Evolutionary conservation across 352 stramenopile genomes (phyloP).

Genomic region (Globisporangium lucens): DNA sequence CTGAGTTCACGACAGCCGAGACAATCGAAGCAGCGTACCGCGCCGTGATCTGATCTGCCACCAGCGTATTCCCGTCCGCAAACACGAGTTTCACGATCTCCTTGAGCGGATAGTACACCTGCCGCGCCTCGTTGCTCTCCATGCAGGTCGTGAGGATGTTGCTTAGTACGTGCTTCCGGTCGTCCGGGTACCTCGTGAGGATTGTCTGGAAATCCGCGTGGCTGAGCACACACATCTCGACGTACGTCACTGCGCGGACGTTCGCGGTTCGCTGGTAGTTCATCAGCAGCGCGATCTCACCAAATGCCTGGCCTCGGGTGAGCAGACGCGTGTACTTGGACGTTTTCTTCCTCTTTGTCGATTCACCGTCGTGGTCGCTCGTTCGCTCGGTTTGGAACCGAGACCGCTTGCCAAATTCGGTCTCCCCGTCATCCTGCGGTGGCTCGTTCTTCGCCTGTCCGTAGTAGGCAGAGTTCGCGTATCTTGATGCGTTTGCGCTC

Average conservation of each 20-base stretch:
- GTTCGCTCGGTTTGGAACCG: background rate
- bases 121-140: slow-evolving; percentile 19
- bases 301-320: background rate
- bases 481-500: background rate
- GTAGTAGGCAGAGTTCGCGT: slow-evolving; percentile 31
- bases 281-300: background rate
- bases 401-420: background rate
- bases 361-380: background rate
- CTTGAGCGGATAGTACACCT: slow-evolving; percentile 24
- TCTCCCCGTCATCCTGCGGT: background rate
- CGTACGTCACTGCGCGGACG: background rate
- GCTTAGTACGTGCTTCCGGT: slow-evolving; percentile 23
- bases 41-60: slow-evolving; percentile 11
- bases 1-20: slow-evolving; percentile 15
- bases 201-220: slow-evolving; percentile 17
- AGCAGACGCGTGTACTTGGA: slow-evolving; percentile 10
- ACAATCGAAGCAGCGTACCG: slow-evolving; percentile 22
- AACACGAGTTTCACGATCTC: slow-evolving; percentile 17
- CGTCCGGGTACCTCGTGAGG: slow-evolving; percentile 25
- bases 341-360: background rate
- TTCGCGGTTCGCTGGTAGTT: background rate
- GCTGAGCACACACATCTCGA: background rate
- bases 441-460: background rate
- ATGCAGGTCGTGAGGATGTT: slow-evolving; percentile 26
- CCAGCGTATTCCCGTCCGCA: background rate